Conservation (phyloP, 2,329 filamentous ascomycete genomes). For the Periconia sp. region DNA sequence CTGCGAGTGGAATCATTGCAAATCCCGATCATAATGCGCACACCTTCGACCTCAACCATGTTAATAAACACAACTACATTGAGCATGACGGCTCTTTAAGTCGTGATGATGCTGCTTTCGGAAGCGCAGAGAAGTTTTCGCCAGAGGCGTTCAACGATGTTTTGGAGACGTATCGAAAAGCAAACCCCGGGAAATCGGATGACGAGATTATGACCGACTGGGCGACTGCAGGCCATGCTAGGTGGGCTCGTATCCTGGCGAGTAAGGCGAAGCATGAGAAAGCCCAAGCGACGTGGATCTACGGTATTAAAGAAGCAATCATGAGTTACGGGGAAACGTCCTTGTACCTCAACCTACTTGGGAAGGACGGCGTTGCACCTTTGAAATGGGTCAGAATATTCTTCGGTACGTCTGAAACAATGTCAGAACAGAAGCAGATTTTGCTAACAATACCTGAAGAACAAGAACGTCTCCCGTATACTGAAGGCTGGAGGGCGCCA, state of each 20-base stretch:
- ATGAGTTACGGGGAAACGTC: slow-evolving; percentile 9
- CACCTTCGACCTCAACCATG: slow-evolving; percentile 3
- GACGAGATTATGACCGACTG: slow-evolving; percentile 2
- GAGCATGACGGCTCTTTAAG: slow-evolving; percentile 5
- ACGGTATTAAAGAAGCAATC: slow-evolving; percentile 5
- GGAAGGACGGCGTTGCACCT: slow-evolving; percentile 5
- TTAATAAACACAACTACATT: slow-evolving; percentile 4
- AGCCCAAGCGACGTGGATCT: slow-evolving; percentile 6
- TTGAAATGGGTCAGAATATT: slow-evolving; percentile 11
- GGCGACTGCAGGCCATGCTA: slow-evolving; percentile 3
- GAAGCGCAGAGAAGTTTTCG: not conserved
- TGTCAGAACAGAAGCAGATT: not conserved
- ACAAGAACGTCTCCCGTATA: slow-evolving; percentile 10
- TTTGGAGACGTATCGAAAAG: not conserved
- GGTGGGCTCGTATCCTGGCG: slow-evolving; percentile 1
- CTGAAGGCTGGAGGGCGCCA: slow-evolving; percentile 10
- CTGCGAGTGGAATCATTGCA: slow-evolving; percentile 1
- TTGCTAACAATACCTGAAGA: not conserved
- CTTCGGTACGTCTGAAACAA: slow-evolving; percentile 10
- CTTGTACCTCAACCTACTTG: slow-evolving; percentile 7
- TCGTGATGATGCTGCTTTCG: slow-evolving; percentile 1
- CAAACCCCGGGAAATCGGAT: not conserved
- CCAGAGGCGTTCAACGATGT: not conserved
- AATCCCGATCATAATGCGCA: slow-evolving; percentile 5
- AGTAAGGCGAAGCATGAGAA: slow-evolving; percentile 6